phyloP scores from a whole-genome alignment of 257 asterid genomes.

The Henckelia pumila region DNA sequence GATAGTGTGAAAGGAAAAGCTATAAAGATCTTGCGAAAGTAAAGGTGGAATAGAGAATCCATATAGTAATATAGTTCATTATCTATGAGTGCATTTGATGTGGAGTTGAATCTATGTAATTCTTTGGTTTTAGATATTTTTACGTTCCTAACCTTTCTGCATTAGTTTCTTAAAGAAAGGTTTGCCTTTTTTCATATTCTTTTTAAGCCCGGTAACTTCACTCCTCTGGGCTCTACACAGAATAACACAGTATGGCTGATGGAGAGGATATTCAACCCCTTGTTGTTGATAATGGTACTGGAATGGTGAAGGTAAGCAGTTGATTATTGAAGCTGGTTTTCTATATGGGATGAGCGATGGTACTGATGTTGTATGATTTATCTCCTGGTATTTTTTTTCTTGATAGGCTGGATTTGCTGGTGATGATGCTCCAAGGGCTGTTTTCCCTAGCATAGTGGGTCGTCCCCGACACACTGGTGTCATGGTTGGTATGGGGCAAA shows the following conservation, averaged over 20 bases:
- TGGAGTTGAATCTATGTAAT: background rate
- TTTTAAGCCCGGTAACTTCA: background rate
- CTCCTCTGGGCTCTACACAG: conserved; percentile 8
- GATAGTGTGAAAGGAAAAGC: too few relatives aligned
- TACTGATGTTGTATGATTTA: background rate
- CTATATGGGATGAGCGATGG: background rate
- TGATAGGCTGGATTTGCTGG: conserved; percentile 39
- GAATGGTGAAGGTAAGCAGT: conserved; percentile 44
- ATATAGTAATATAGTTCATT: background rate
- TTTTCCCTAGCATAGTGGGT: conserved; percentile 24
- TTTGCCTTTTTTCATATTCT: background rate
- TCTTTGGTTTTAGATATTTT: background rate
- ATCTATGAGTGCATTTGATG: background rate
- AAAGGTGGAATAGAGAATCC: too few relatives aligned
- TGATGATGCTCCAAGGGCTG: too few relatives aligned
- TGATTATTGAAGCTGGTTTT: background rate
- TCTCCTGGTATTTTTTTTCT: background rate
- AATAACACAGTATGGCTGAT: conserved; percentile 35
- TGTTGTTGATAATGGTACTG: conserved; percentile 48
- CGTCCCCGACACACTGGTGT: conserved; percentile 45
- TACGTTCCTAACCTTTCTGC: background rate
- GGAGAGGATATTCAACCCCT: conserved; percentile 46
- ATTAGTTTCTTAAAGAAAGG: background rate
- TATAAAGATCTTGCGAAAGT: too few relatives aligned
- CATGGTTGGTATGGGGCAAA: background rate